Evolutionary conservation across 345 rosid species (phyloP), one percentile per base, ranked within the genome.

Genomic region (Gossypium raimondii): DNA sequence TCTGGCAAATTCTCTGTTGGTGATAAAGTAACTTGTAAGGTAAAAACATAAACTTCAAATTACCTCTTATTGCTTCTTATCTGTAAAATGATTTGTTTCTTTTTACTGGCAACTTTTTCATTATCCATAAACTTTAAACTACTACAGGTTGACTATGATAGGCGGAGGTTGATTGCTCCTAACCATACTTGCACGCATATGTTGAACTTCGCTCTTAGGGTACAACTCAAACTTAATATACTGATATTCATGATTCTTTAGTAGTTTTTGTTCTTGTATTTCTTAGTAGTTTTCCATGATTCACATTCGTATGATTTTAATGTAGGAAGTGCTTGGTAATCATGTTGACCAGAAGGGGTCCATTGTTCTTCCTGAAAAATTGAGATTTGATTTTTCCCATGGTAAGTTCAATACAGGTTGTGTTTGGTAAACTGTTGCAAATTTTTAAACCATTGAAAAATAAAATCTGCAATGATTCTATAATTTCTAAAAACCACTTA

Each of bases 291-390:
- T 29, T 24, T n/a, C 7, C 75, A 45, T 59, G n/a, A 41, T 78
- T 79, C 50, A 65, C 50, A 38, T 14, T 27, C 14, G 38, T 51
- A 17, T 69, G 25, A 53, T 72, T 69, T 78, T 66, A 78, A 63
- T 79, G 69, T 88, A 95, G 99, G 92, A 96, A 83, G 97, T 93
- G 41, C 93, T 96, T 53, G 99, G 98, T 10, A 81, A 88, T 86
- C 99, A 96, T 80, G 89, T 96, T 79, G 98, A 96, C 80, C 98
- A 93, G 87, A 93, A 96, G 84, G 99, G 98, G 75, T 96, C 99
- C 50, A 88, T 93, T 53, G 98, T 96, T 82, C 97, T 96, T 73
- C 97, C 97, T 69, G 99, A 93, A 84, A 96, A 96, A 76, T 73
- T 96, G 80, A 87, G 99, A 86, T 96, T 86, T 78, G 99, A 96